Base-by-base conservation (phyloP, 2,329 filamentous ascomycete species). In the Coniochaeta pulveracea region DNA sequence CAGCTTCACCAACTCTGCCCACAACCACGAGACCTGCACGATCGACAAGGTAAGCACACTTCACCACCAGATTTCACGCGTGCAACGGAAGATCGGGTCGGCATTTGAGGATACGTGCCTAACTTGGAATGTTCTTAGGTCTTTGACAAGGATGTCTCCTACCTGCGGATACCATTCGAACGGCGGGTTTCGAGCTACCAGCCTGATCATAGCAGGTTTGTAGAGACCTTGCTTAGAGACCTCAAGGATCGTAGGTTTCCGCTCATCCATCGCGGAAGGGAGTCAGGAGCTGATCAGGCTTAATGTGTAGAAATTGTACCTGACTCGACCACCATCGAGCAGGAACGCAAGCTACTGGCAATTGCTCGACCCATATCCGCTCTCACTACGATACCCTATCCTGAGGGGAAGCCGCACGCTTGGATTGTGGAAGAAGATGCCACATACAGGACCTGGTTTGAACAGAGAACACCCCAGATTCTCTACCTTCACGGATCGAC, bases 401-500 rank as follows among this genome's bases (percentile, higher is more conserved):
- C n/a, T n/a, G 27, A 29, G 16, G 9, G 21, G n/a, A 16, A 29
- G n/a, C 27, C 27, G 16, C 21, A 19, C 14, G 16, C 4, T n/a
- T 29, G 27, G 27, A 19, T 29, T n/a, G 16, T 4, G 10, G 27
- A 19, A n/a, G 21, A 29, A 10, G 27, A 29, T 6, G n/a, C n/a
- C n/a, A 29, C 27, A 5, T 29, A 29, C 10, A 29, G 21, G 16
- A n/a, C 27, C 3, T 29, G 27, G 27, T 19, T 15, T 9, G 10
- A 6, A 11, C 27, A 29, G 17, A 29, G 21, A n/a, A n/a, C 5
- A 10, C 27, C 27, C 27, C 27, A 29, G n/a, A 6, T 29, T 10
- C 27, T 29, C 5, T 29, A 29, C 21, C 27, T 29, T 18, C 27
- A 29, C 10, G 27, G 27, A 7, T 29, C 27, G 27, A 19, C 27